Conservation (phyloP, 1,139 yeast genomes). For the Debaryomyces udenii region DNA sequence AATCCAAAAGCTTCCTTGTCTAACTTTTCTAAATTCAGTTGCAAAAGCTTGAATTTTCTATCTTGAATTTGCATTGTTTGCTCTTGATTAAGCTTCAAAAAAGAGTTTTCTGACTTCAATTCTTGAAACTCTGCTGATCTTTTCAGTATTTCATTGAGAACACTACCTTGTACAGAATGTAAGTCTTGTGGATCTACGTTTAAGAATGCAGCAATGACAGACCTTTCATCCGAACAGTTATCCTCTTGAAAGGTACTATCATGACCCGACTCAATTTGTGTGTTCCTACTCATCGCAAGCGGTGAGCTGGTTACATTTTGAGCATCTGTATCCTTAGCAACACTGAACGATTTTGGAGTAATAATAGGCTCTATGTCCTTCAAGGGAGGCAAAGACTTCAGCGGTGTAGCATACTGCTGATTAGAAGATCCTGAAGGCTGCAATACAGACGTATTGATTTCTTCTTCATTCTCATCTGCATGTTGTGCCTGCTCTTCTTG, state of each 20-base stretch:
- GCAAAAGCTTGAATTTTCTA: conserved; percentile 23
- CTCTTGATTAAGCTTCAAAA: conserved; percentile 57
- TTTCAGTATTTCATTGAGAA: conserved; percentile 40
- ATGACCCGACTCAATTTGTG: conserved; percentile 1
- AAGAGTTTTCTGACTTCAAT: conserved; percentile 52
- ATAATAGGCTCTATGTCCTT: conserved; percentile 47
- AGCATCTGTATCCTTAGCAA: conserved; percentile 36
- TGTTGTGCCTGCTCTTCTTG: conserved; percentile 6
- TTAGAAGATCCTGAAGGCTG: conserved; percentile 2
- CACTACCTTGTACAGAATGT: conserved; percentile 20
- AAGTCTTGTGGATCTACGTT: conserved; percentile 31
- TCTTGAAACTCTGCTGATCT: conserved; percentile 53
- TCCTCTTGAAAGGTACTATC: conserved; percentile 12
- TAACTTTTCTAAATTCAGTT: conserved; percentile 28
- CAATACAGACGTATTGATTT: conserved; percentile 11
- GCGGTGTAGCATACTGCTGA: conserved; percentile 39
- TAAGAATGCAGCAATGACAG: conserved; percentile 34
- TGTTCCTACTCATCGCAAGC: conserved; percentile 13
- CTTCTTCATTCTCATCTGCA: conserved; percentile 11
- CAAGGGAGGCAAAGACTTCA: conserved; percentile 45
- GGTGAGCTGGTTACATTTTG: conserved; percentile 25
- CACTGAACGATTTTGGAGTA: conserved; percentile 47
- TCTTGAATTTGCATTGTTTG: conserved; percentile 45
- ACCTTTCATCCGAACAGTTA: conserved; percentile 1
- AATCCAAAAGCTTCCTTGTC: conserved; percentile 33